Evolutionary conservation across 805 yeast species (phyloP), one percentile per base, ranked within the genome.

Genomic region (Ogataea trehaloabstinens): DNA sequence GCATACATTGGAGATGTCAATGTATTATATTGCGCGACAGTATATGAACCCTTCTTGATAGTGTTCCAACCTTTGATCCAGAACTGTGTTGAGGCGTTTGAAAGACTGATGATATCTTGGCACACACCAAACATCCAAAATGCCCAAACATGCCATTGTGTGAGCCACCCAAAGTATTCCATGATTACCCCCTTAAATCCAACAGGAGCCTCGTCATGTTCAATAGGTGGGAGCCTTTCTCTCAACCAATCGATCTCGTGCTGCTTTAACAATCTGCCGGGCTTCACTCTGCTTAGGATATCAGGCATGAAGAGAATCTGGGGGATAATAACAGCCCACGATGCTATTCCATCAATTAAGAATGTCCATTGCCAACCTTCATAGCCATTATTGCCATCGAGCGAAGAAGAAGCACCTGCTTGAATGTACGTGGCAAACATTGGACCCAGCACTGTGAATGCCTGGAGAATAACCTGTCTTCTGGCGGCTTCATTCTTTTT

Each of bases 401-500:
- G 55, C 33, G 60, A 53, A 20, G 67, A 49, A 35, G 61, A 48
- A 35, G 56, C 48, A 28, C 67, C 59, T 12, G 61, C 58, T 31
- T 78, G 78, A 37, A 78, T 58, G 35, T 76, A 61, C 38, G 80
- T 79, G 3, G 79, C 70, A n/a, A 80, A 73, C 41, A 76, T 66
- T 28, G 76, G 64, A 25, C 84, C 78, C 25, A 82, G 63, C 49
- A 70, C 73, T 42, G 79, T 83, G 29, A 85, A 85, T 22, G 74
- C 60, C 49, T 81, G 80, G 59, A 73, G 74, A 47, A 78, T 63
- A 31, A 77, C 76, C 15, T 79, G 76, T 60, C 86, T 70, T 55
- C 84, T 66, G 28, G 75, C 69, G 42, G 76, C 67, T 59, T 81
- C 83, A 38, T 66, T 67, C 38, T 75, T 65, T 51, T 68, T 69